Base-by-base conservation (phyloP, 345 rosid genomes). In the Citrus inodora region DNA sequence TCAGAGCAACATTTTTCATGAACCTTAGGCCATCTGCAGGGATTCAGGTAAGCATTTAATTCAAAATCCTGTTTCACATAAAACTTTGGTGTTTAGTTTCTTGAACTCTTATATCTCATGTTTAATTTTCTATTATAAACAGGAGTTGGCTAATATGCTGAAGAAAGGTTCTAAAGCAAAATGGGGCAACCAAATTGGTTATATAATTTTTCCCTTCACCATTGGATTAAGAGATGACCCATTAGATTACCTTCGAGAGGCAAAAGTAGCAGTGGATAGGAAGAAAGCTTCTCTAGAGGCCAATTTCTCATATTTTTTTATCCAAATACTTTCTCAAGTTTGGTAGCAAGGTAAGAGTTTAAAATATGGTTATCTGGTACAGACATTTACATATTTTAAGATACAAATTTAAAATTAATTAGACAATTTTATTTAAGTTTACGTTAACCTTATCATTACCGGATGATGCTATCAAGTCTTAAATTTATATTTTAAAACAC, bases 111-210 rank as follows among this genome's bases (percentile, higher is more conserved):
- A 46, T 46, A 46, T 46, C 4, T 46, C 51, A 46, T 46, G 17
- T 46, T 46, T 11, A 46, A 46, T 61, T 3, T 61, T 61, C 9
- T 24, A 61, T 40, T 10, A 61, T 40, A 14, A 42, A 35, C 82
- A 87, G 89, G 65, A 64, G 8, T 55, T 81, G 37, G 83, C 70
- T 21, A 79, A 83, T 63, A 77, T 83, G 82, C 80, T 85, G 87
- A 67, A 81, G 61, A 76, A 59, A 8, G 40, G 63, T 1, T 77
- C 75, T 13, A 56, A 73, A 28, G 78, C 73, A 5, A 75, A 77
- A 69, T 87, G 87, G 87, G 89, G 89, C 3, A 87, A 87, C 40
- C 48, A 77, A 72, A 85, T 85, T 14, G 89, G 86, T 32, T 85
- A 74, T n/a, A 7, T 83, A 9, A 13, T 83, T 35, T 76, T 81